Percentiles rank a stretch among this genome's conserved stretches.
phyloP scores from a whole-genome alignment of 306 rosid genomes.

The Quercus rubra region DNA sequence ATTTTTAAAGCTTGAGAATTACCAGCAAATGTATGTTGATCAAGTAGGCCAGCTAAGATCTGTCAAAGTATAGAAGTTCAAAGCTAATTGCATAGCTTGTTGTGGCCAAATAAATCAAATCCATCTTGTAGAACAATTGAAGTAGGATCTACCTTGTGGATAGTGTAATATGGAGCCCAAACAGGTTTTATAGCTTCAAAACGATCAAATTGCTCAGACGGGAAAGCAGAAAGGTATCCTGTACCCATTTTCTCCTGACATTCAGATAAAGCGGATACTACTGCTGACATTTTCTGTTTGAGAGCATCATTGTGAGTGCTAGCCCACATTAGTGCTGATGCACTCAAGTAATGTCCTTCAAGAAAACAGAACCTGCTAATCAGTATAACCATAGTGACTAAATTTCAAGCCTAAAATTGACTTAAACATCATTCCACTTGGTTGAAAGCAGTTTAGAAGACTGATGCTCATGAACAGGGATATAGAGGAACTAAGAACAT shows the following conservation, averaged over 20 bases:
- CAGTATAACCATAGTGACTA: slow-evolving; percentile 11
- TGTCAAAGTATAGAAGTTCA: slow-evolving; percentile 29
- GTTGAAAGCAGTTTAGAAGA: neutral
- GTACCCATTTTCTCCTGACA: slow-evolving; percentile 76
- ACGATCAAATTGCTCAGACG: slow-evolving; percentile 65
- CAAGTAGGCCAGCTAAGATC: slow-evolving; percentile 87
- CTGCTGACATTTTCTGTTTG: slow-evolving; percentile 53
- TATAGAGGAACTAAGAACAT: neutral
- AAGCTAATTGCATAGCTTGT: neutral
- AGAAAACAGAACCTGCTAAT: slow-evolving; percentile 23
- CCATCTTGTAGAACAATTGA: neutral
- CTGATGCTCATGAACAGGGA: slow-evolving; percentile 7
- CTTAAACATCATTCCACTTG: slow-evolving; percentile 2
- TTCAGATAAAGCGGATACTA: slow-evolving; percentile 48
- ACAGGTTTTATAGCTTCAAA: slow-evolving; percentile 49
- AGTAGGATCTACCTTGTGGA: slow-evolving; percentile 71
- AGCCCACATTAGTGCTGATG: slow-evolving; percentile 87
- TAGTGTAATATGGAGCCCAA: slow-evolving; percentile 99
- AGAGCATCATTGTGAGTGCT: slow-evolving; percentile 57
- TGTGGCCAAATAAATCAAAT: slow-evolving; percentile 6
- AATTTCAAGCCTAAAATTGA: slow-evolving; percentile 10
- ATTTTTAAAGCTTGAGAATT: slow-evolving; percentile 59
- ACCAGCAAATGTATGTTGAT: slow-evolving; percentile 67
- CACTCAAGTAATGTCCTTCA: slow-evolving; percentile 95
- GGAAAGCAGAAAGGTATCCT: slow-evolving; percentile 94